phyloP scores from a whole-genome alignment of 345 rosid genomes.

The Carallia pectinifolia region DNA sequence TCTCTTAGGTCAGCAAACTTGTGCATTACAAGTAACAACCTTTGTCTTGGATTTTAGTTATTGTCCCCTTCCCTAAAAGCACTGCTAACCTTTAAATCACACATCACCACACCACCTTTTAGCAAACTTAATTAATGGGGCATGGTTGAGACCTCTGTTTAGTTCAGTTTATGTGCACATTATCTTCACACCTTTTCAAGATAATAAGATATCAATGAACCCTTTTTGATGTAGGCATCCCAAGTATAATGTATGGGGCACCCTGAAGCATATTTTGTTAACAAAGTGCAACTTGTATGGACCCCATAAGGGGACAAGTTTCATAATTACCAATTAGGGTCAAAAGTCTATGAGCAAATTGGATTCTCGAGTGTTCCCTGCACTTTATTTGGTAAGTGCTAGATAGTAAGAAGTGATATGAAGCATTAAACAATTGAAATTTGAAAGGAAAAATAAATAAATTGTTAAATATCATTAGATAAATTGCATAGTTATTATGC shows the following conservation, averaged over 20 bases:
- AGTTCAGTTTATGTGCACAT: neutral
- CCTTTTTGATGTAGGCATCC: neutral
- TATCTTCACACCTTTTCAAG: neutral
- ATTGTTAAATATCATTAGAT: too few relatives aligned
- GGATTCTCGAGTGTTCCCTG: neutral
- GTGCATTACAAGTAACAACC: neutral
- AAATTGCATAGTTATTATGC: too few relatives aligned
- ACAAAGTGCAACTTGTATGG: too few relatives aligned
- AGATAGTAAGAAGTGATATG: too few relatives aligned
- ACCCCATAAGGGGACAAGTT: neutral
- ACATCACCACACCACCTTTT: neutral
- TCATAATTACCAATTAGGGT: neutral
- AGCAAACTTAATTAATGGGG: neutral
- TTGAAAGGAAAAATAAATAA: too few relatives aligned
- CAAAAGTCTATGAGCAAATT: neutral
- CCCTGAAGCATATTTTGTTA: too few relatives aligned
- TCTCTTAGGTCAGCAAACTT: neutral
- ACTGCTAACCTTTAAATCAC: neutral
- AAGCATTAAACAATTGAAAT: neutral
- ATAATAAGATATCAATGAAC: neutral
- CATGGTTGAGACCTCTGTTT: constrained; percentile 10
- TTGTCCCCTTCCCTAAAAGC: neutral
- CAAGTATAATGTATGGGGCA: too few relatives aligned
- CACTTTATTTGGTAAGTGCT: neutral
- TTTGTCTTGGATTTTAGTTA: neutral